Evolutionary conservation across 768 basidiomycete species (phyloP).

Genomic region (Suillus tomentosus): DNA sequence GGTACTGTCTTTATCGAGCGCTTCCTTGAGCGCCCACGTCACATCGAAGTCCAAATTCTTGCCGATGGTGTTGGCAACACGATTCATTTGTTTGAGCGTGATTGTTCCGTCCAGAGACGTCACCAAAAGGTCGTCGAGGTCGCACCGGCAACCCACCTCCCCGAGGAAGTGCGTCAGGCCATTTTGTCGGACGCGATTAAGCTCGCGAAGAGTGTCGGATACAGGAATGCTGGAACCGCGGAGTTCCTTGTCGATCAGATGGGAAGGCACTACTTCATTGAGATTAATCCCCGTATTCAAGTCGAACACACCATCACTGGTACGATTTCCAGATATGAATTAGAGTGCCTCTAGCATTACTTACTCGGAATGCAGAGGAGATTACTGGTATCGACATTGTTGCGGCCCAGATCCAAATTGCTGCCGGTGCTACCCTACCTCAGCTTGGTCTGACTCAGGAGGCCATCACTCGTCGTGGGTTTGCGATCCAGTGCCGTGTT

Average conservation of each 20-base stretch:
- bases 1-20: conserved; percentile 99
- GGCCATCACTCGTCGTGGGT: conserved; percentile 92
- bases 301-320: conserved; percentile 99
- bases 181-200: conserved; percentile 92
- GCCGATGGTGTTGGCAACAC: conserved; percentile 93
- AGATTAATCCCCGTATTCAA: conserved; percentile 99
- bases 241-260: conserved; percentile 98
- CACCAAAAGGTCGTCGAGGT: conserved; percentile 99
- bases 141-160: conserved; percentile 92
- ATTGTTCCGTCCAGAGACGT: conserved; percentile 96
- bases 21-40: conserved; percentile 93
- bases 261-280: conserved; percentile 98
- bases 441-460: conserved; percentile 97
- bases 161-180: conserved; percentile 86
- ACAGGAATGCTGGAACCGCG: conserved; percentile 96
- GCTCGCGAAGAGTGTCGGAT: conserved; percentile 89
- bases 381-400: conserved; percentile 99
- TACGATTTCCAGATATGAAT: conserved; percentile 34
- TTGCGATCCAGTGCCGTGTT: conserved; percentile 97
- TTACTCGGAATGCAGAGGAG: conserved; percentile 66
- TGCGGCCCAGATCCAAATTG: conserved; percentile 98
- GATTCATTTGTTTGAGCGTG: conserved; percentile 97
- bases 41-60: conserved; percentile 96
- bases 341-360: not conserved
- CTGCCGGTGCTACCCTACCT: conserved; percentile 94